Base-by-base conservation (phyloP, 2,329 filamentous ascomycete genomes). In the Fusarium sp. region DNA sequence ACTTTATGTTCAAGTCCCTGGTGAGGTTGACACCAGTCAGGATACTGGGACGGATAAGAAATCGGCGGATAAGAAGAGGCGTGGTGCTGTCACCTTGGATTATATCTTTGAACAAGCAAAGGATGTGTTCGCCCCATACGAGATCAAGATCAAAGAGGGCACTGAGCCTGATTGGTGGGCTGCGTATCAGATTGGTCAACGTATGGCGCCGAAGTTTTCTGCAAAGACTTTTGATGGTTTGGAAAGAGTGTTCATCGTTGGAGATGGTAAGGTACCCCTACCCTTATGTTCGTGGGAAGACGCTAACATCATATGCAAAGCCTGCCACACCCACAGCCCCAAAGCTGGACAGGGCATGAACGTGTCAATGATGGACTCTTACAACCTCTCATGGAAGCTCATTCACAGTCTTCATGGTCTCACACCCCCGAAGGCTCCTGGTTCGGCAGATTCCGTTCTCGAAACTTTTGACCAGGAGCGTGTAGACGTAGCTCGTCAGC, bases 341-440 rank as follows among this genome's bases (percentile, higher is more conserved):
- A 62, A 62, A n/a, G 59, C 59, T 2, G 59, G 59, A 0, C 59
- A 62, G 8, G 59, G 59, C 4, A 62, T 62, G 59, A 62, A 62
- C 4, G 59, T 62, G 3, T 62, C 59, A 0, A 62, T 62, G 59
- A 62, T 62, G 59, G 59, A 62, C 9, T 62, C 59, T 1, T 62
- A 56, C 17, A 62, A 62, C 6, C 24, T 62, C 1, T 57, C 59
- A 5, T 62, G 59, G 59, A 62, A 62, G 9, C 56, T 62, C 3
- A 30, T 56, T 0, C 59, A 62, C 12, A 62, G 15, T 8, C 38
- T 62, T 3, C 42, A 62, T 4, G 43, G 59, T 3, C n/a, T 62
- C 0, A 56, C 59, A 1, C 59, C 54, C 5, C 1, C 9, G 1
- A 24, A 2, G 4, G 1, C 10, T 14, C 3, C 28, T 3, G 59